Base-by-base conservation (phyloP, 495 filamentous ascomycete genomes). In the Hypoxylon lenormandii region DNA sequence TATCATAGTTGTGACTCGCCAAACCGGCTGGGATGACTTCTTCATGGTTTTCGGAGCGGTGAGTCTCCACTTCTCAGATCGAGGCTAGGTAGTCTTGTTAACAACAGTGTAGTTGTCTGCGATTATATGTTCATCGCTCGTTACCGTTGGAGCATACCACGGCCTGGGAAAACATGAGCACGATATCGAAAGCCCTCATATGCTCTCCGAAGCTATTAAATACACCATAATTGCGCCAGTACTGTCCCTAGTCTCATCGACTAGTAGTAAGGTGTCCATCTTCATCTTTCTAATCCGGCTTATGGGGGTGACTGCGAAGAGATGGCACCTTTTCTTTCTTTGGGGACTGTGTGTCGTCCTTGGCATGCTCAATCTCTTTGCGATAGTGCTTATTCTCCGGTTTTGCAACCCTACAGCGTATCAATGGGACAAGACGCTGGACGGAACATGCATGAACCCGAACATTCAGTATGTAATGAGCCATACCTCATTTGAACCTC, bases 1-100 rank as follows among this genome's bases (percentile, higher is more conserved):
- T 52, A 19, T 19, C 18, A 18, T 22, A 61, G 64, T 56, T 12
- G 19, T 57, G 6, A 55, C 49, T 1, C 47, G 54, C 18, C 64
- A 61, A 22, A 30, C 59, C n/a, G 65, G 65, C 28, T 69, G 65
- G 65, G 65, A 63, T 69, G 65, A 69, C 23, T 51, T 62, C 23
- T 69, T 69, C 36, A 69, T 69, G 65, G 2, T 40, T 19, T 36
- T 63, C 16, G 58, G 64, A 42, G 52, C 56, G 28, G 64, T 67
- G 38, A 54, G 64, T 54, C 16, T 30, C 2, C 3, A 42, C 0
- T 21, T 21, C 3, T 16, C 11, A 42, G 53, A n/a, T 15, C 18
- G 52, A 40, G 26, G 12, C 5, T 15, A 3, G 0, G 15, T 15
- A 3, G 0, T 21, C 22, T 47, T 33, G 42, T 49, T 65, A 23